Evolutionary conservation across 1,139 yeast species (phyloP), one percentile per base, ranked within the genome.

Genomic region (Blastobotrys elegans): DNA sequence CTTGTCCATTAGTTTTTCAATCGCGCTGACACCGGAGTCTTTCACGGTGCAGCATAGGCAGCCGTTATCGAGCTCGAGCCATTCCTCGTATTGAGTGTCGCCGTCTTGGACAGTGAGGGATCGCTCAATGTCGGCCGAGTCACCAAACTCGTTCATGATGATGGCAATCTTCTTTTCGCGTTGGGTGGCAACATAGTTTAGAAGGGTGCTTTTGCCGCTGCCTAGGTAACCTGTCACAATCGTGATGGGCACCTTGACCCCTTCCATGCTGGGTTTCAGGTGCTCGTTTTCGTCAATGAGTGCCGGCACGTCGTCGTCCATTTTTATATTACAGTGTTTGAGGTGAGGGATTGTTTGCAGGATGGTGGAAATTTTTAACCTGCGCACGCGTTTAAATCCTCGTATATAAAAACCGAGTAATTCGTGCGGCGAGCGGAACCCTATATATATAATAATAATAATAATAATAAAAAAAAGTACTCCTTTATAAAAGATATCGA

Each of bases 51-150:
- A 92, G 63, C 99, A 92, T 45, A 94, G 73, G 65, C 99, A 92
- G 1, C 98, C 98, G 63, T 92, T 92, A 2, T 96, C 97, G 27
- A 92, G 70, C 65, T 92, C 98, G 3, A 92, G 72, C 98, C 98
- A 94, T 63, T 92, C 97, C 60, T 89, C 87, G 44, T 86, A 84
- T 51, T 74, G 53, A 16, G 51, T 52, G 16, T 70, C 78, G 16
- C 73, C 69, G 56, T 84, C 86, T 54, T 81, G 76, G 11, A 92
- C 82, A 0, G 95, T 84, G 50, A 92, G 76, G 0, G 95, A 79
- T 64, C 84, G 84, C 63, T 92, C 99, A 52, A 92, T 89, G 45
- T 83, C 94, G 14, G 90, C 78, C 0, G 97, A 52, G 34, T 66
- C 69, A 4, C 70, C 70, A 50, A 67, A 67, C 51, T 66, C 97